Percentiles rank a stretch among this genome's conserved stretches.
Evolutionary conservation across 2,329 filamentous ascomycete genomes (phyloP).

Genomic region (Hymenoscyphus repandus): DNA sequence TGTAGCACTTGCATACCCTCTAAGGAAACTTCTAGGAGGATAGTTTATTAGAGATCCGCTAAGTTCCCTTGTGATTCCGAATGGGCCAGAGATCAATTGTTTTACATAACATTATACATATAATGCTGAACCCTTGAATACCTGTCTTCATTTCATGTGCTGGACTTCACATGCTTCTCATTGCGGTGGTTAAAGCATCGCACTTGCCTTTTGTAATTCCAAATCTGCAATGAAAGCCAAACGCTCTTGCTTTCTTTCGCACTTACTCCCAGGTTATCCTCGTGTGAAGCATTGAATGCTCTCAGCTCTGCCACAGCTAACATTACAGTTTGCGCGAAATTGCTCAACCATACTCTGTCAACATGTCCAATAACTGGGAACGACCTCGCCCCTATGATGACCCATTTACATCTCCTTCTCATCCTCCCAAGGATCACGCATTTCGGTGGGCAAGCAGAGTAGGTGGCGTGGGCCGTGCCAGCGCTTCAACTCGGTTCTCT

Average conservation of each 20-base stretch:
- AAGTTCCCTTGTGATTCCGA: too few species aligned
- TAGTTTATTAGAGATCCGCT: neutral
- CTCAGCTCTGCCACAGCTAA: too few species aligned
- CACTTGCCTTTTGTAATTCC: too few species aligned
- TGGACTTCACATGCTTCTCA: too few species aligned
- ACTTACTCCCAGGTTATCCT: too few species aligned
- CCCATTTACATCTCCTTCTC: slow-evolving; percentile 20
- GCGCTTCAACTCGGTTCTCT: slow-evolving; percentile 11
- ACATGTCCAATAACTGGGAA: slow-evolving; percentile 16
- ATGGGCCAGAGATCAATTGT: neutral
- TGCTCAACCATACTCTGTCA: neutral
- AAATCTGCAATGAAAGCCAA: too few species aligned
- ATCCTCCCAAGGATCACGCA: slow-evolving; percentile 4
- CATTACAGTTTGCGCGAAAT: neutral
- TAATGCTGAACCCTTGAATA: too few species aligned
- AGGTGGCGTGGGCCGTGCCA: slow-evolving; percentile 10
- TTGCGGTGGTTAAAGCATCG: too few species aligned
- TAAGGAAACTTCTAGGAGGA: slow-evolving; percentile 8
- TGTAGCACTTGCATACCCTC: slow-evolving; percentile 20
- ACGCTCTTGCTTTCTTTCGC: too few species aligned
- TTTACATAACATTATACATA: neutral
- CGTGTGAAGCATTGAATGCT: too few species aligned
- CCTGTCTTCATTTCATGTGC: too few species aligned
- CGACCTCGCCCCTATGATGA: slow-evolving; percentile 15
- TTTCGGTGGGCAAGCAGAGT: slow-evolving; percentile 20